Evolutionary conservation across 2,329 filamentous ascomycete genomes (phyloP), one percentile per base, ranked within the genome.

Genomic region (Colletotrichum cordylinicola): DNA sequence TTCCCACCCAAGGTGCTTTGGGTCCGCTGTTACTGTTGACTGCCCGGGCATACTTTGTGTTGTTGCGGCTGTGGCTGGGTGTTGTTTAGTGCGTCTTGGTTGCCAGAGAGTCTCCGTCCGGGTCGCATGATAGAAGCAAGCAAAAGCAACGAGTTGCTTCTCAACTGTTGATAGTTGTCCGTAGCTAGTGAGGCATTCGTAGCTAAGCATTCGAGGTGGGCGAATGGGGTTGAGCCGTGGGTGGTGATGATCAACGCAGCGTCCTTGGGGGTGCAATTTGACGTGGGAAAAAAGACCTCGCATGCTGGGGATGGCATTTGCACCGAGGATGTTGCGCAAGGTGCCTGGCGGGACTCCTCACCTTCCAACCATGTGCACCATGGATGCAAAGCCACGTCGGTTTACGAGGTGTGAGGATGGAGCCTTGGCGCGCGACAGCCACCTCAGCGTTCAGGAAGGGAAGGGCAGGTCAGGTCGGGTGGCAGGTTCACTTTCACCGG

Each of bases 341-440:
- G 37, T 21, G 10, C 43, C n/a, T 52, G 43, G n/a, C 43, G 43
- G 43, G 43, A 52, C 43, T 52, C 43, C 43, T 48, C 12, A 21
- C 43, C 43, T 21, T 10, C 12, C 43, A 48, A 48, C 43, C 43
- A 48, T 48, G 43, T 52, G 55, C 55, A 18, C 27, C 24, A 31
- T 27, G 56, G 31, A 62, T 72, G 69, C 72, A 72, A 67, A 72
- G 68, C 68, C 72, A 72, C 72, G 72, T 75, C 69, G 61, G 55
- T 61, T 67, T 75, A 75, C 61, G 69, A 75, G 62, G 62, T 67
- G 18, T 33, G 31, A 48, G 43, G 43, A 70, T 65, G 43, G 71
- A 21, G 52, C 48, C 60, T 48, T 58, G 52, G 43, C 58, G 43
- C 43, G 43, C 43, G n/a, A 48, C 43, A 21, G n/a, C 21, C 43